Percentiles rank a stretch among this genome's conserved stretches.
Conservation (phyloP, 164 flowering plant genomes). For the Protea cynaroides region DNA sequence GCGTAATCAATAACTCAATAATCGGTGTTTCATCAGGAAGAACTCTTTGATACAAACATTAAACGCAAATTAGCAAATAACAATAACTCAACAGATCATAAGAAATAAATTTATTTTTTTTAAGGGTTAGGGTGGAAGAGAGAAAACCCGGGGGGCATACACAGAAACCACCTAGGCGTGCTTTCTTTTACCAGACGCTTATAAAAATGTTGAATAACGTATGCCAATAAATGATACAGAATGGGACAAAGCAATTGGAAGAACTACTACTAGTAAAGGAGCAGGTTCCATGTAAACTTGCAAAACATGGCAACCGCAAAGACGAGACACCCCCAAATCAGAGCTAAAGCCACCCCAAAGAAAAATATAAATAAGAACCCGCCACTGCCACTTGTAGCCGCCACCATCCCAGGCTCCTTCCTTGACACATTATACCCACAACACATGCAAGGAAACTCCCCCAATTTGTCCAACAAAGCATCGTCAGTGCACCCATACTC, state of each 20-base stretch:
- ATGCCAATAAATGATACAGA: neutral
- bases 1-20: too few species aligned
- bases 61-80: too few species aligned
- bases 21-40: too few species aligned
- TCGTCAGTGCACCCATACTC: conserved; percentile 22
- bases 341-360: conserved; percentile 11
- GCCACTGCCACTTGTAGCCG: neutral
- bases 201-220: too few species aligned
- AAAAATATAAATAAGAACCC: conserved; percentile 14
- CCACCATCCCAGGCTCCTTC: conserved; percentile 2
- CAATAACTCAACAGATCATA: too few species aligned
- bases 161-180: too few species aligned
- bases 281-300: conserved; percentile 4
- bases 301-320: conserved; percentile 11
- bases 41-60: too few species aligned
- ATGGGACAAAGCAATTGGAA: neutral
- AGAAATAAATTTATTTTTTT: too few species aligned
- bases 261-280: neutral
- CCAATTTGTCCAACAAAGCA: conserved; percentile 21
- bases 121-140: too few species aligned
- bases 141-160: too few species aligned
- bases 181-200: too few species aligned
- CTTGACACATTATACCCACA: neutral
- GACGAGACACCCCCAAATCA: conserved; percentile 13
- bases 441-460: conserved; percentile 14